Base-by-base conservation (phyloP, 805 yeast genomes). In the Wickerhamiella sorbophila region DNA sequence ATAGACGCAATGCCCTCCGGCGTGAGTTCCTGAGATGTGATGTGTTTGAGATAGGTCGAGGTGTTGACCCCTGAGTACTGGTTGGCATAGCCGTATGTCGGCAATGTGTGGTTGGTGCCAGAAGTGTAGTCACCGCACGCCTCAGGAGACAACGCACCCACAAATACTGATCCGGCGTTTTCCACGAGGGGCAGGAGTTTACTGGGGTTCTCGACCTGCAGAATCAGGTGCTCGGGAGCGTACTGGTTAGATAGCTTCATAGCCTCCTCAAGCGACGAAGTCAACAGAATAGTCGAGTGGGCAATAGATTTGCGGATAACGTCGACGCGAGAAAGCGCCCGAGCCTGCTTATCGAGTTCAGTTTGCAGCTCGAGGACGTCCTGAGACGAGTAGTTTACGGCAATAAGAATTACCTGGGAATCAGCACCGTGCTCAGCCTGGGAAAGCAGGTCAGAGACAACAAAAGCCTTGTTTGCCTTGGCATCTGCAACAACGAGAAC, bases 381-480 rank as follows among this genome's bases (percentile, higher is more conserved):
- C 35, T 61, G 61, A 8, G 67, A 65, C 8, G 74, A 64, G 64
- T 88, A 69, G 36, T 67, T 77, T 27, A 88, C 84, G 48, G 95
- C 94, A 47, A 88, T 69, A 56, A 91, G 70, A 44, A 91, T 81
- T 27, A 91, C 98, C 69, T 91, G 99, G 4, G 98, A 91, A 62
- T 91, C 99, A 44, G 87, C 74, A 51, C 99, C 99, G 60, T 91
- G 99, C 66, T 91, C 99, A 22, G 99, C 99, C 66, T 91, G 99
- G 0, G 97, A 87, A 45, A 91, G 69, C 57, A 91, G 70, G 61
- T 91, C 99, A 49, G 86, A 75, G n/a, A 96, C 98, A 24, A 91
- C 98, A 61, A 84, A 91, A 55, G 86, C 95, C 19, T 94, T 88
- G 62, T 86, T 95, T 10, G 96, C 84, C 36, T 71, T 57, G 45